phyloP scores from a whole-genome alignment of 179 eudicot species.

The Monotropa hypopitys region DNA sequence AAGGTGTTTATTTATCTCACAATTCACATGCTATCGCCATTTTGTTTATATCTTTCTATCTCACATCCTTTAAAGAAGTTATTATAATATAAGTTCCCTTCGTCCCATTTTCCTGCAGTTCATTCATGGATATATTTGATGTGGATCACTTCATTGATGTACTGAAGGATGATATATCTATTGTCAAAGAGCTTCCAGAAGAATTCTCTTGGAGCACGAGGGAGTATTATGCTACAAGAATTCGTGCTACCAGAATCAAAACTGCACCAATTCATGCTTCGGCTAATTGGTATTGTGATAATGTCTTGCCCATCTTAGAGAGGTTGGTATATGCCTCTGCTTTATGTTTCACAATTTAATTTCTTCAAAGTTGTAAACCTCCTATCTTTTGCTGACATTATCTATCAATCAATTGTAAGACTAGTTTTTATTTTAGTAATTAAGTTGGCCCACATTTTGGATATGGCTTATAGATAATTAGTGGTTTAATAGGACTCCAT shows the following conservation, averaged over 20 bases:
- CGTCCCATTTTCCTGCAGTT: conserved; percentile 34
- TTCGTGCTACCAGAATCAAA: conserved; percentile 84
- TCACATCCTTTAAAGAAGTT: conserved; percentile 5
- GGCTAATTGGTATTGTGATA: conserved; percentile 76
- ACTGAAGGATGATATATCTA: conserved; percentile 69
- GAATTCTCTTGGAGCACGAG: conserved; percentile 91
- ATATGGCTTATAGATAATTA: no score
- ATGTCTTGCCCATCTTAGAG: conserved; percentile 67
- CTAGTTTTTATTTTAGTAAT: no score
- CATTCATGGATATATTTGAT: conserved; percentile 84
- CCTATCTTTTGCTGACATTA: neutral
- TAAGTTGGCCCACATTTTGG: no score
- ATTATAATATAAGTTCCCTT: conserved; percentile 10
- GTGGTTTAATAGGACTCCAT: no score
- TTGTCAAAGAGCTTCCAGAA: conserved; percentile 77
- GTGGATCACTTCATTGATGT: conserved; percentile 85
- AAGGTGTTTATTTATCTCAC: conserved; percentile 32
- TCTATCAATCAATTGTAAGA: neutral
- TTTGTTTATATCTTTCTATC: neutral
- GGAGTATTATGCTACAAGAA: conserved; percentile 77
- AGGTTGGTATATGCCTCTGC: conserved; percentile 33
- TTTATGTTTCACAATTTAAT: neutral
- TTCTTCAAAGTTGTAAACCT: neutral
- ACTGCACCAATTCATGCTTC: conserved; percentile 97
- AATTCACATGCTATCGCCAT: neutral